A percentile compares a stretch with the other conserved stretches of the same genome.
phyloP scores from a whole-genome alignment of 2,329 filamentous ascomycete species.

The Allantophomopsis cytisporea region DNA sequence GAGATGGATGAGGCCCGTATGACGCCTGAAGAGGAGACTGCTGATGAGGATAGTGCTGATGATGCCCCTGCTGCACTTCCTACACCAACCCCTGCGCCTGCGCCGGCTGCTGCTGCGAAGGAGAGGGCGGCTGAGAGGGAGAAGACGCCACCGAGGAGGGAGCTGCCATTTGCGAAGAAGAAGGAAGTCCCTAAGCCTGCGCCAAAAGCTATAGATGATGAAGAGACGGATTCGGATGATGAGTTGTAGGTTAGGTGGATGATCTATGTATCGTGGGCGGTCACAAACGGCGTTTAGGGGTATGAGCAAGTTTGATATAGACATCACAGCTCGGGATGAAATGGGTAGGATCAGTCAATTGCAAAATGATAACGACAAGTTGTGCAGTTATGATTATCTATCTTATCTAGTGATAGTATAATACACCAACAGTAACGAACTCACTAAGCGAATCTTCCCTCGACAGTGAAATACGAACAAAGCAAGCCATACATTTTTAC shows the following conservation, averaged over 20 bases:
- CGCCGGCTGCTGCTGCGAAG: background rate
- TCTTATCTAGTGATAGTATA: too few species aligned
- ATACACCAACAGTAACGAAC: too few species aligned
- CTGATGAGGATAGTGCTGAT: background rate
- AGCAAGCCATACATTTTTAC: too few species aligned
- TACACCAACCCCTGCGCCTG: background rate
- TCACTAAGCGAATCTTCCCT: too few species aligned
- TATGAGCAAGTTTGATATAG: too few species aligned
- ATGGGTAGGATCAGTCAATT: too few species aligned
- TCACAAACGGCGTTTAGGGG: too few species aligned
- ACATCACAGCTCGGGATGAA: too few species aligned
- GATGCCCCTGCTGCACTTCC: background rate
- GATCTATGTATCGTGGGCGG: too few species aligned
- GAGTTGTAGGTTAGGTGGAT: background rate
- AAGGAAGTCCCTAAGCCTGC: constrained; percentile 10
- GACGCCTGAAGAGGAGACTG: background rate
- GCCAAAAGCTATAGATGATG: constrained; percentile 13
- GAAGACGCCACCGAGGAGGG: constrained; percentile 23
- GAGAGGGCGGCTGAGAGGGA: constrained; percentile 3
- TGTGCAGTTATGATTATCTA: too few species aligned
- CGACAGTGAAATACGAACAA: background rate
- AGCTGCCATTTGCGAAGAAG: constrained; percentile 29
- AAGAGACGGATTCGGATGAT: constrained; percentile 41
- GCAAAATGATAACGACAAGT: too few species aligned
- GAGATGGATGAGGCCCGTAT: background rate